These are phyloP conservation scores for Tricholoma furcatifolium DNA, from an alignment of 768 basidiomycete species.

Conservation along the genomic window DNA sequence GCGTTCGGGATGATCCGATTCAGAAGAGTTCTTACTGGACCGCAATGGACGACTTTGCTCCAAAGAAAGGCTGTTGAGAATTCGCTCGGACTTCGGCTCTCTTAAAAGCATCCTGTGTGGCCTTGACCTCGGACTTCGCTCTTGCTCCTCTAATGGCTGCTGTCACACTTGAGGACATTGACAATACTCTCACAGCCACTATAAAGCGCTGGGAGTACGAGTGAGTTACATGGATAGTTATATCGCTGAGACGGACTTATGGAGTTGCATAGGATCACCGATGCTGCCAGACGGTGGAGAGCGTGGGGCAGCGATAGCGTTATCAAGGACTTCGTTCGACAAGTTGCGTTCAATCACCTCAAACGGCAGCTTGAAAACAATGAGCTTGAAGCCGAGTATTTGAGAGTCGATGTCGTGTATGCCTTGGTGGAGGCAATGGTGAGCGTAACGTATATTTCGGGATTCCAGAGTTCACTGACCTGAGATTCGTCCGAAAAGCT, in stretches of 20 bases:
- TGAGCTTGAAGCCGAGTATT: constrained; percentile 12
- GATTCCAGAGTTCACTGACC: background rate
- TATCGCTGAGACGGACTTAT: background rate
- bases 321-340: constrained; percentile 16
- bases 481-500: background rate
- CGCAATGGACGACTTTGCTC: background rate
- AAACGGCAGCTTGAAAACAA: constrained; percentile 12
- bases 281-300: constrained; percentile 16
- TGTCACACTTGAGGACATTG: constrained; percentile 14
- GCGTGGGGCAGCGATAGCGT: constrained; percentile 13
- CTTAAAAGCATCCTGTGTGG: constrained; percentile 3
- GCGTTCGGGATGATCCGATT: background rate
- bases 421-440: constrained; percentile 18
- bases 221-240: background rate
- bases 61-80: constrained; percentile 5
- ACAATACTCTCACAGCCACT: constrained; percentile 11
- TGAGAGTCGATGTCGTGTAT: constrained; percentile 14
- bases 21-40: background rate
- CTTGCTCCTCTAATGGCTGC: constrained; percentile 8
- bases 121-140: background rate
- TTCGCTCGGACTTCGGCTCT: constrained; percentile 7
- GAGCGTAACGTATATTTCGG: background rate
- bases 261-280: constrained; percentile 11
- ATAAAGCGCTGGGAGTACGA: constrained; percentile 16
- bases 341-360: constrained; percentile 18